A percentile compares a stretch with the other conserved stretches of the same genome.
These are phyloP conservation scores for Mycena haematopus DNA, from an alignment of 768 basidiomycete species.

Conservation along the genomic window DNA sequence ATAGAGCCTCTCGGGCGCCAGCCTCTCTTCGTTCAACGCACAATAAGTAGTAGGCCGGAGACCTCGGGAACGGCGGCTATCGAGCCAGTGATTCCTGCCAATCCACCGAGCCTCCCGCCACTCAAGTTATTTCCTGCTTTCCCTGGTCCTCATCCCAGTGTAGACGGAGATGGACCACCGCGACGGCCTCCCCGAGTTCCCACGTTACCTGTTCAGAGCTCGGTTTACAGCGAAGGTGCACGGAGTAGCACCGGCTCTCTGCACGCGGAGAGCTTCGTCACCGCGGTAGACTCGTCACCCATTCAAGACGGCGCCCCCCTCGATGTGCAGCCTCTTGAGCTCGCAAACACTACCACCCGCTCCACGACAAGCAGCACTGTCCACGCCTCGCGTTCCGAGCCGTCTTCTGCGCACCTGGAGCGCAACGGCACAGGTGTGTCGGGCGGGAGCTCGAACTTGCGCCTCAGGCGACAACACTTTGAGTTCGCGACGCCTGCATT, in stretches of 20 bases:
- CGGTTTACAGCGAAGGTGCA: constrained; percentile 5
- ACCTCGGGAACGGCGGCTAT: constrained; percentile 2
- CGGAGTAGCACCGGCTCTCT: constrained; percentile 25
- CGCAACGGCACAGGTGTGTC: constrained; percentile 21
- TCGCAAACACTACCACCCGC: neutral
- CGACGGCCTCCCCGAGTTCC: constrained; percentile 22
- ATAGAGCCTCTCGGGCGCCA: constrained; percentile 4
- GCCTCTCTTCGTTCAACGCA: constrained; percentile 11
- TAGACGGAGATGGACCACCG: constrained; percentile 24
- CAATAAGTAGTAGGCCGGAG: neutral
- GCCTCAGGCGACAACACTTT: constrained; percentile 20
- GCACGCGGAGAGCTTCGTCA: constrained; percentile 31
- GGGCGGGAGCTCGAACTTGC: constrained; percentile 14
- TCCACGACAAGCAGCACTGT: constrained; percentile 17
- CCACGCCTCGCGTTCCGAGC: neutral
- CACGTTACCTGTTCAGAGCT: constrained; percentile 1
- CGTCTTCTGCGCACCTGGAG: constrained; percentile 2
- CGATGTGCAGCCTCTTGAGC: constrained; percentile 3
- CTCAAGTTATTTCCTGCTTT: constrained; percentile 22
- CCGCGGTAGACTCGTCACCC: constrained; percentile 23
- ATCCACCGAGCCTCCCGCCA: constrained; percentile 21
- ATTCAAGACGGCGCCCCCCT: neutral
- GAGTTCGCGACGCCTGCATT: constrained; percentile 29
- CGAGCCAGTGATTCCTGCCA: neutral
- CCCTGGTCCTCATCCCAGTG: constrained; percentile 27